Base-by-base conservation (phyloP, 2,329 filamentous ascomycete species). In the Aspergillus pseudoviridinutans region DNA sequence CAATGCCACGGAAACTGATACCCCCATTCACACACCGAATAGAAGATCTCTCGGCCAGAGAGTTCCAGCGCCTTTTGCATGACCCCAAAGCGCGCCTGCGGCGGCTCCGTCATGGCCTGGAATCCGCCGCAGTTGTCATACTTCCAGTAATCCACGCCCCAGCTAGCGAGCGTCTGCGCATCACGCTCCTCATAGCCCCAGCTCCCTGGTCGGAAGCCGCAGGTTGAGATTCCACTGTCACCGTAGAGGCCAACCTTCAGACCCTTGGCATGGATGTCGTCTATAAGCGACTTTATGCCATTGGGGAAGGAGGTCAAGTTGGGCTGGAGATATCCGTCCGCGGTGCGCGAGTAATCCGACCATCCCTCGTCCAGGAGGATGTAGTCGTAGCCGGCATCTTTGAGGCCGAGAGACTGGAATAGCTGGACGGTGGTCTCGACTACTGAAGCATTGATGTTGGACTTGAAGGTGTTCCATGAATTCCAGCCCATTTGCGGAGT, bases 61-160 rank as follows among this genome's bases (percentile, higher is more conserved):
- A 60, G 73, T 1, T 70, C 59, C 3, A 83, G 71, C 3, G 78
- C 78, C 61, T 81, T 74, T 28, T 76, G 69, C 81, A 84, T 83
- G 38, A 67, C 63, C 10, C 60, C 60, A 66, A 76, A 57, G 32
- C 55, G 46, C 8, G 83, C 17, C 80, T 1, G 77, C 76, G 50
- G 70, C 71, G 54, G 66, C 63, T 35, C 54, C 57, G 28, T 67
- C 55, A 50, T 50, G 1, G 55, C 51, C 29, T 57, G 51, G 20
- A 50, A 67, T 3, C 71, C 71, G 50, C 64, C 68, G 68, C 80
- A 84, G 64, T 83, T 83, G 63, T 83, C 81, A 60, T 80, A 81
- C 63, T 82, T 83, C 28, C 80, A 66, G 57, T 82, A 84, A 62
- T 84, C 82, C 44, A 85, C 75, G 3, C 78, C 81, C 82, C 82